A percentile compares a stretch with the other conserved stretches of the same genome.
Evolutionary conservation across 805 yeast genomes (phyloP).

Genomic region (Pichia cabralensis): DNA sequence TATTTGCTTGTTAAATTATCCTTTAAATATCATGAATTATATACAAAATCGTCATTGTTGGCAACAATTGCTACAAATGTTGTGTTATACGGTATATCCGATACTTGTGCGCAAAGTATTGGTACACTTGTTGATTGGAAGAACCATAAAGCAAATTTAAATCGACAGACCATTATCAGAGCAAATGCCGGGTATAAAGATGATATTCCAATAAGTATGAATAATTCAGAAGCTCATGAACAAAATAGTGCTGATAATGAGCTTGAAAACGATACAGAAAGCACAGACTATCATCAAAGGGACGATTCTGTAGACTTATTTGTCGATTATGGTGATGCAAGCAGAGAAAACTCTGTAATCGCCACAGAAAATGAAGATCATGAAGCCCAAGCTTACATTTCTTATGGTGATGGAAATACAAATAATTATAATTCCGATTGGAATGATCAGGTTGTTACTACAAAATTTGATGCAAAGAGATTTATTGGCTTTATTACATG

Average conservation of each 20-base stretch:
- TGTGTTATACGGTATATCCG: slow-evolving; percentile 82
- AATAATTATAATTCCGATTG: background rate
- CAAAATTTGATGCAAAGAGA: slow-evolving; percentile 59
- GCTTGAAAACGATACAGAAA: background rate
- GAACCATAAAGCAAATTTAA: background rate
- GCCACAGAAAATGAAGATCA: slow-evolving; percentile 4
- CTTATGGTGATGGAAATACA: slow-evolving; percentile 1
- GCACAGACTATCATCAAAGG: too few relatives aligned
- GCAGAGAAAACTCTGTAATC: background rate
- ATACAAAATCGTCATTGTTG: slow-evolving; percentile 54
- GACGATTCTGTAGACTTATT: background rate
- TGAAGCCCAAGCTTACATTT: slow-evolving; percentile 2
- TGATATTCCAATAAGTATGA: background rate
- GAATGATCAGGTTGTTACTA: slow-evolving; percentile 18
- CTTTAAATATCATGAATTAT: slow-evolving; percentile 47
- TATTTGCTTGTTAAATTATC: slow-evolving; percentile 42
- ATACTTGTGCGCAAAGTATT: slow-evolving; percentile 76
- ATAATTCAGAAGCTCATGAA: too few relatives aligned
- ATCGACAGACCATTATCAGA: background rate
- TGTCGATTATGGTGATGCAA: background rate
- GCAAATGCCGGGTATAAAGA: background rate
- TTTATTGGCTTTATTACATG: slow-evolving; percentile 73
- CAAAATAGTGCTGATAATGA: too few relatives aligned
- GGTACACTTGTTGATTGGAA: slow-evolving; percentile 14
- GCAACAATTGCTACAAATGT: slow-evolving; percentile 76